phyloP scores from a whole-genome alignment of 2,329 filamentous ascomycete species.

The Phaeophleospora eucalypticola region DNA sequence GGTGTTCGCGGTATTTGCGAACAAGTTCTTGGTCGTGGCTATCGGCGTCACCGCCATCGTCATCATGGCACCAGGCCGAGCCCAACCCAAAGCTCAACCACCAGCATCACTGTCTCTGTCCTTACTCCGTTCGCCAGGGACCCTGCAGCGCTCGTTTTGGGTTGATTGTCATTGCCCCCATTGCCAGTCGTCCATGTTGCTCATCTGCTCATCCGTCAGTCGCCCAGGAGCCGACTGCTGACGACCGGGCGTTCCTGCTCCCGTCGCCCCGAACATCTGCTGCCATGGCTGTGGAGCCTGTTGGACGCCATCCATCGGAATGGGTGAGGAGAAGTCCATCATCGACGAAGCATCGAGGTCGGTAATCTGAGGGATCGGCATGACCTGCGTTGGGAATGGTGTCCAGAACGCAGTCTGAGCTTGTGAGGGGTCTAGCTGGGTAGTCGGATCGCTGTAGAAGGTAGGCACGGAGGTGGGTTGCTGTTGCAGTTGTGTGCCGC shows the following conservation, averaged over 20 bases:
- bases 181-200: constrained; percentile 17
- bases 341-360: constrained; percentile 12
- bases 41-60: background rate
- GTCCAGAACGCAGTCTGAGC: constrained; percentile 35
- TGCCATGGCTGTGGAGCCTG: constrained; percentile 9
- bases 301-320: constrained; percentile 12
- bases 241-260: constrained; percentile 3
- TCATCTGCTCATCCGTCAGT: constrained; percentile 18
- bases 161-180: constrained; percentile 12
- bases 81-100: too few relatives aligned
- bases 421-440: constrained; percentile 19
- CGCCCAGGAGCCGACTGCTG: constrained; percentile 13
- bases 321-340: constrained; percentile 14
- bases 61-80: background rate
- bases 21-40: background rate
- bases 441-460: constrained; percentile 23
- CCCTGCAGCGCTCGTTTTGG: background rate
- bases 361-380: constrained; percentile 27
- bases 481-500: constrained; percentile 10
- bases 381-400: constrained; percentile 38
- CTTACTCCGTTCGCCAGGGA: background rate
- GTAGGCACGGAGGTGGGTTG: constrained; percentile 25
- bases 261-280: constrained; percentile 1
- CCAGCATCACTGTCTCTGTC: background rate
- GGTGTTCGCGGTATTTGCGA: too few relatives aligned